These are phyloP conservation scores for Solanum virginianum DNA, from an alignment of 257 asterid genomes.

Conservation along the genomic window DNA sequence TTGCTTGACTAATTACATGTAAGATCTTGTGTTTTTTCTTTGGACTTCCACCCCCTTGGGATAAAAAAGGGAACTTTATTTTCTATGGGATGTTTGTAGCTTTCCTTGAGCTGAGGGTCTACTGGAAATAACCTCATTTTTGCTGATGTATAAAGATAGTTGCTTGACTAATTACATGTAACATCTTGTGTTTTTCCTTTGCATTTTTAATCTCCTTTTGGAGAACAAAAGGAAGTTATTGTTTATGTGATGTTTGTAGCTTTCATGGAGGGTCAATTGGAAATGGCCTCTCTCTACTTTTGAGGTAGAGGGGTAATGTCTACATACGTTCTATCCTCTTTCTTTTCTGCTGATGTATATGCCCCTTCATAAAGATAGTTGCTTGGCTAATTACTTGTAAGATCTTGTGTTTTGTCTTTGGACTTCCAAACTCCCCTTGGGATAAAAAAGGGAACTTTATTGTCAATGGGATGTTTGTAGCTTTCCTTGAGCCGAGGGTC, in stretches of 20 bases:
- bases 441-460: background rate
- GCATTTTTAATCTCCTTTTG: background rate
- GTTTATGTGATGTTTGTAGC: background rate
- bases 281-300: background rate
- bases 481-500: background rate
- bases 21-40: constrained; percentile 7
- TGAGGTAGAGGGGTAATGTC: background rate
- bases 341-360: constrained; percentile 41
- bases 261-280: background rate
- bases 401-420: background rate
- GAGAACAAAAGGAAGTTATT: background rate
- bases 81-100: background rate
- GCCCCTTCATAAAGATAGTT: constrained; percentile 30
- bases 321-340: too few species aligned
- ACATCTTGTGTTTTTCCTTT: background rate
- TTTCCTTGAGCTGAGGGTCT: background rate
- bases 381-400: constrained; percentile 70
- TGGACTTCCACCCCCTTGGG: too few species aligned
- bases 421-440: background rate
- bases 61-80: background rate
- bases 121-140: background rate
- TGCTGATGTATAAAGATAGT: constrained; percentile 26
- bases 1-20: constrained; percentile 72
- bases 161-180: constrained; percentile 77
- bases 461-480: background rate